Evolutionary conservation across 257 asterid species (phyloP).

Genomic region (Jacaranda copaia): DNA sequence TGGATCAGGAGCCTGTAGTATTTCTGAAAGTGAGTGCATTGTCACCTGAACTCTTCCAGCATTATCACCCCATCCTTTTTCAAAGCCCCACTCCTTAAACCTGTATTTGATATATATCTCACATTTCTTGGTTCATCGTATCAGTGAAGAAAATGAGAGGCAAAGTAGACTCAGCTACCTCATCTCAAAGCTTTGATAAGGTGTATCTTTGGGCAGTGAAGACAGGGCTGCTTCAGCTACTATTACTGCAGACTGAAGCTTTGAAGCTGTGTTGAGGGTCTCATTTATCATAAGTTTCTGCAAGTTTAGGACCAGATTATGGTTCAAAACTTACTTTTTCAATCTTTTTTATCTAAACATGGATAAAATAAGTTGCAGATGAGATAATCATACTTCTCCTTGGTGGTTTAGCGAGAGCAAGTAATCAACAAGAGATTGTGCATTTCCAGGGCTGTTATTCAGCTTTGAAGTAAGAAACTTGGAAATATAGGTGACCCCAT

Average conservation of each 20-base stretch:
- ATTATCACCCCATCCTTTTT: constrained; percentile 91
- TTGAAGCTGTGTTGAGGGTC: constrained; percentile 63
- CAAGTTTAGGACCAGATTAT: constrained; percentile 31
- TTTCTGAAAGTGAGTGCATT: constrained; percentile 78
- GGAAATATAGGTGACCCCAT: constrained; percentile 70
- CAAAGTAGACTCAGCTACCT: constrained; percentile 48
- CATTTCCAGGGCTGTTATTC: constrained; percentile 45
- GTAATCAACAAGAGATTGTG: constrained; percentile 79
- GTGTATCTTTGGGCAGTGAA: constrained; percentile 67
- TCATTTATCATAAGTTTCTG: constrained; percentile 92
- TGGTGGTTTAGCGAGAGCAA: constrained; percentile 75
- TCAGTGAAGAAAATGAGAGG: constrained; percentile 2
- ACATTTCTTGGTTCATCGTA: background rate
- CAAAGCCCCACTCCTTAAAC: constrained; percentile 91
- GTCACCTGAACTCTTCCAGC: constrained; percentile 81
- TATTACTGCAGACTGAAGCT: constrained; percentile 78
- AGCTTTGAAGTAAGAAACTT: constrained; percentile 78
- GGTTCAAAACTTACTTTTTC: background rate
- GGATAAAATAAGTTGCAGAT: background rate
- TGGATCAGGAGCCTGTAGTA: constrained; percentile 91
- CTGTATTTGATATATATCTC: constrained; percentile 44
- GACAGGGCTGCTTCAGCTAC: constrained; percentile 76
- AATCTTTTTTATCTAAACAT: background rate
- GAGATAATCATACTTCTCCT: constrained; percentile 68
- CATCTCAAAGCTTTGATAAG: constrained; percentile 76